Evolutionary conservation across 2,329 filamentous ascomycete genomes (phyloP).

Genomic region (Cryphonectria carpinicola): DNA sequence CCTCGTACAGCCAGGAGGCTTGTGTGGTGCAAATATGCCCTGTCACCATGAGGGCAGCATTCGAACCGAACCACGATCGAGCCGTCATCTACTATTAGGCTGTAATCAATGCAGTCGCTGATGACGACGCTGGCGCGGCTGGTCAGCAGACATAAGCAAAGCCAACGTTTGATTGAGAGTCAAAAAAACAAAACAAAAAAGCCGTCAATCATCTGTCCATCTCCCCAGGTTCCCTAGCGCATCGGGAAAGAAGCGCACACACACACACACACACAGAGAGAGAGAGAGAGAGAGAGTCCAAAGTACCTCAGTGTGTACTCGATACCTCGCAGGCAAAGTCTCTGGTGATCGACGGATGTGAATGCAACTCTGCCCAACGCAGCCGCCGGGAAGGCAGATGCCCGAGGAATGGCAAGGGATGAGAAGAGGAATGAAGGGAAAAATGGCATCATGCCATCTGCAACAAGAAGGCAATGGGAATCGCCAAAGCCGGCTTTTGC

Average conservation of each 20-base stretch:
- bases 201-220: background rate
- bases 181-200: background rate
- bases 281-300: background rate
- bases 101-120: background rate
- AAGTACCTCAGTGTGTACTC: background rate
- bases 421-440: background rate
- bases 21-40: background rate
- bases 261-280: no score
- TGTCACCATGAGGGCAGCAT: background rate
- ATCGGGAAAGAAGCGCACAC: conserved; percentile 20
- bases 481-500: background rate
- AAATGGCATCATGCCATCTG: conserved; percentile 11
- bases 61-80: conserved; percentile 4
- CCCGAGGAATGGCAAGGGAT: background rate
- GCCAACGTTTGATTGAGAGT: no score
- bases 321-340: background rate
- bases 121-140: conserved; percentile 22
- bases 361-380: conserved; percentile 17
- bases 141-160: conserved; percentile 23
- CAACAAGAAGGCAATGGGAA: background rate
- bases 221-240: conserved; percentile 2
- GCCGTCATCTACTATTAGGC: background rate
- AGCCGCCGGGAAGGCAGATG: background rate
- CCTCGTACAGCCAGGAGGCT: background rate
- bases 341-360: conserved; percentile 12